These are phyloP conservation scores for Lojkania enalia DNA, from an alignment of 2,329 filamentous ascomycete species.

Conservation along the genomic window DNA sequence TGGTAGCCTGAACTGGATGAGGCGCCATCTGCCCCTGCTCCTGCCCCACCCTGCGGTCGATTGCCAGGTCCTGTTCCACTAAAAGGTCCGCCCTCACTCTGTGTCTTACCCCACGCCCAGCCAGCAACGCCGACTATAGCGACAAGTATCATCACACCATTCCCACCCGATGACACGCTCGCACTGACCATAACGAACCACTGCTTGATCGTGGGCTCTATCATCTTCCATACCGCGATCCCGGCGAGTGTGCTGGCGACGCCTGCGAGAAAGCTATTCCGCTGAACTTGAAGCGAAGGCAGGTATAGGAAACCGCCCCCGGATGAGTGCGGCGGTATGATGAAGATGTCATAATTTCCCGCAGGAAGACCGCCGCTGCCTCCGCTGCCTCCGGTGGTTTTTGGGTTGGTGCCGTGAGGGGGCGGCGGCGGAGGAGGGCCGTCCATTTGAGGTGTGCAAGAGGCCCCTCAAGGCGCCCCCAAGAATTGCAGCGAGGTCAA, in stretches of 20 bases:
- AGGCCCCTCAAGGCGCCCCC: conserved; percentile 16
- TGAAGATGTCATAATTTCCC: conserved; percentile 96
- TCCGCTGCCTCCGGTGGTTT: conserved; percentile 50
- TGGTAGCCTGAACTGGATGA: conserved; percentile 34
- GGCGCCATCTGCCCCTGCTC: conserved; percentile 27
- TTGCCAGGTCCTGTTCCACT: conserved; percentile 29
- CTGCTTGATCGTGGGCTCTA: conserved; percentile 71
- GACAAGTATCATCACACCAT: conserved; percentile 72
- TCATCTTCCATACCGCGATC: conserved; percentile 71
- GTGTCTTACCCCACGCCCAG: conserved; percentile 73
- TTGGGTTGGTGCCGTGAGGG: conserved; percentile 73
- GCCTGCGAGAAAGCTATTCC: conserved; percentile 89
- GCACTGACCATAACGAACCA: conserved; percentile 75
- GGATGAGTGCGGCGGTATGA: conserved; percentile 88
- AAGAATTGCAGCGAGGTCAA: conserved; percentile 6
- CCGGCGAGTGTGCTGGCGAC: conserved; percentile 75
- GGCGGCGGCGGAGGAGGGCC: conserved; percentile 78
- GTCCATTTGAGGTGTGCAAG: conserved; percentile 38
- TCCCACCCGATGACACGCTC: conserved; percentile 58
- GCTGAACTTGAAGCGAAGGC: conserved; percentile 82
- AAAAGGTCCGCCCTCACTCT: conserved; percentile 39
- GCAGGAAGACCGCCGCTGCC: conserved; percentile 67
- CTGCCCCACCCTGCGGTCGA: conserved; percentile 33
- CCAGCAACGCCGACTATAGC: conserved; percentile 74
- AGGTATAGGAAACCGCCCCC: conserved; percentile 91